Evolutionary conservation across 2,329 filamentous ascomycete species (phyloP).

Genomic region (Thielaviopsis populi): DNA sequence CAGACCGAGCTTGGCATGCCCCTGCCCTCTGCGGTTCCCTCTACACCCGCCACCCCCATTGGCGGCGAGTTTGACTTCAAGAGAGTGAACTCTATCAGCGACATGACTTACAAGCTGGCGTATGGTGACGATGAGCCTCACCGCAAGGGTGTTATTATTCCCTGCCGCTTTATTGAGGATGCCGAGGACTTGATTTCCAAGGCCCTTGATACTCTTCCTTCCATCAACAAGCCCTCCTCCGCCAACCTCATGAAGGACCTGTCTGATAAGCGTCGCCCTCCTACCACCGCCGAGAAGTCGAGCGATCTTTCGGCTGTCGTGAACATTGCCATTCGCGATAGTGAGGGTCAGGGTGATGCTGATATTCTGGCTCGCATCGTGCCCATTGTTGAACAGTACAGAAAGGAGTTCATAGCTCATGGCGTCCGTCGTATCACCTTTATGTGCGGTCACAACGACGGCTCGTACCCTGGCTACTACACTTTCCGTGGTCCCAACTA

Average conservation of each 20-base stretch:
- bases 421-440: slow-evolving; percentile 85
- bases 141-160: slow-evolving; percentile 86
- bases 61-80: slow-evolving; percentile 51
- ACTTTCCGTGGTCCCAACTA: slow-evolving; percentile 92
- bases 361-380: slow-evolving; percentile 65
- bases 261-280: slow-evolving; percentile 53
- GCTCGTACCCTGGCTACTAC: slow-evolving; percentile 91
- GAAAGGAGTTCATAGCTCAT: slow-evolving; percentile 66
- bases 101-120: slow-evolving; percentile 70
- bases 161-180: slow-evolving; percentile 86
- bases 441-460: slow-evolving; percentile 88
- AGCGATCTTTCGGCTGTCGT: slow-evolving; percentile 82
- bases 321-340: slow-evolving; percentile 82
- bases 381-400: slow-evolving; percentile 62
- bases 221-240: slow-evolving; percentile 36
- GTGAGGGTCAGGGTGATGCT: slow-evolving; percentile 67
- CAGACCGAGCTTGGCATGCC: slow-evolving; percentile 80
- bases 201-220: slow-evolving; percentile 70
- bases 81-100: slow-evolving; percentile 86
- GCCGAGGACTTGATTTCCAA: slow-evolving; percentile 73
- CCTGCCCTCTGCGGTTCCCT: slow-evolving; percentile 63
- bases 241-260: slow-evolving; percentile 53
- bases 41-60: slow-evolving; percentile 60
- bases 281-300: slow-evolving; percentile 33
- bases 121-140: slow-evolving; percentile 55